Conservation (phyloP, 2,329 filamentous ascomycete genomes). For the Sphaerulina musiva region DNA sequence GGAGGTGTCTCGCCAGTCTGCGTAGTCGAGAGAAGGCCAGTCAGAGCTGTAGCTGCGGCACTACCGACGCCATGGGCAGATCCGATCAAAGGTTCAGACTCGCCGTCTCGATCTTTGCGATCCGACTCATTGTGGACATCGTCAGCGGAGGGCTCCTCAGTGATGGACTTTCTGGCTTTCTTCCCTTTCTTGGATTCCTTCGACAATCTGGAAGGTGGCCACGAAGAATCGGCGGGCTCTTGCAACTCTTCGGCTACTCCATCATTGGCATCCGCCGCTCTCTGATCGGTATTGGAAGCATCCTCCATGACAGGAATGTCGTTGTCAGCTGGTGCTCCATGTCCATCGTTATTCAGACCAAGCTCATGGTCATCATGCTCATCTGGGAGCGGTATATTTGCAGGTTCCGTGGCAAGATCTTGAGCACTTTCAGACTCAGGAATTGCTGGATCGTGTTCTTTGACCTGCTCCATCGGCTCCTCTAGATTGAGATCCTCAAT, state of each 20-base stretch:
- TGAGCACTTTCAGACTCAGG: not conserved
- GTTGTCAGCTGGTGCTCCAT: not conserved
- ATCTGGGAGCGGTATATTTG: not conserved
- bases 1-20: not conserved
- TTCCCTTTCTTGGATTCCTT: conserved; percentile 25
- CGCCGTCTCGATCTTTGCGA: not conserved
- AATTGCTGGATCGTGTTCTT: not conserved
- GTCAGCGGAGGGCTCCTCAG: not conserved
- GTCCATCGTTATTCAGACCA: not conserved
- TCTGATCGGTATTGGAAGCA: not conserved
- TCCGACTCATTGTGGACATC: not conserved
- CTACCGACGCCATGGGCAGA: not conserved
- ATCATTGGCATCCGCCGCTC: no score
- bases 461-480: not conserved
- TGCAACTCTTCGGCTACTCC: not conserved
- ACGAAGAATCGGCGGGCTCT: conserved; percentile 7
- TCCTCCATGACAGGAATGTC: not conserved
- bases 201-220: conserved; percentile 4
- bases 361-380: not conserved
- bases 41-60: not conserved
- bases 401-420: not conserved
- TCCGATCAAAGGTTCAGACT: not conserved
- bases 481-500: not conserved
- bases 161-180: conserved; percentile 15
- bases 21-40: not conserved